These are phyloP conservation scores for Diplocarpon rosae DNA, from an alignment of 2,329 filamentous ascomycete species.

Conservation along the genomic window DNA sequence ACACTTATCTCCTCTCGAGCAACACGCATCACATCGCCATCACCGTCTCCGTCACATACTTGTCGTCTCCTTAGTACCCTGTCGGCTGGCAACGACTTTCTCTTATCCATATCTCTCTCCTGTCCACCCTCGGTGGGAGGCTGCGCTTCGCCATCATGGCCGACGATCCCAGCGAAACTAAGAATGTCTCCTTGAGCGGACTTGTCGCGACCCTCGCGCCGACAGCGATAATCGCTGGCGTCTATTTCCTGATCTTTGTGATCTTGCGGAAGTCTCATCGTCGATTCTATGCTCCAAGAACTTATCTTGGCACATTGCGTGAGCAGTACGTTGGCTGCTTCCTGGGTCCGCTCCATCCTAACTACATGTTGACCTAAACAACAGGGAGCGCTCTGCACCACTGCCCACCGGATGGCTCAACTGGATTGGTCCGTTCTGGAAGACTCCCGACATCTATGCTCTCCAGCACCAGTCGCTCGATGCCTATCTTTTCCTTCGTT, in stretches of 20 bases:
- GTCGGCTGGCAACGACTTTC: too few relatives aligned
- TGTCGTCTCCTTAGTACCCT: too few relatives aligned
- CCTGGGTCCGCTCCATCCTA: too few relatives aligned
- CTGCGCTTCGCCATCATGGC: conserved; percentile 3
- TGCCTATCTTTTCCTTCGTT: conserved; percentile 82
- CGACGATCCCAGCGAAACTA: conserved; percentile 1
- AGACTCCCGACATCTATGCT: conserved; percentile 62
- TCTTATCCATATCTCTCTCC: too few relatives aligned
- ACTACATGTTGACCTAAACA: conserved; percentile 7
- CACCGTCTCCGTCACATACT: too few relatives aligned
- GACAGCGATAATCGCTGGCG: conserved; percentile 32
- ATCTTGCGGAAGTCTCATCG: conserved; percentile 37
- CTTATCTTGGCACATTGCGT: conserved; percentile 41
- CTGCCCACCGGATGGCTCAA: conserved; percentile 52
- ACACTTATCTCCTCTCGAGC: too few relatives aligned
- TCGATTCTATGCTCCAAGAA: conserved; percentile 43
- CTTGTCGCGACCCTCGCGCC: conserved; percentile 39
- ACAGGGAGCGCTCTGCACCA: conserved; percentile 44
- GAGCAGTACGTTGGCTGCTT: conserved; percentile 25
- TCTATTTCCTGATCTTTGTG: conserved; percentile 37
- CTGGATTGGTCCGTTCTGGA: conserved; percentile 58
- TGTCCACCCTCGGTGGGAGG: too few relatives aligned
- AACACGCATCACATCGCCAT: too few relatives aligned
- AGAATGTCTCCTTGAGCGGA: conserved; percentile 25
- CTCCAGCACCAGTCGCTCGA: conserved; percentile 89